Evolutionary conservation across 352 stramenopile genomes (phyloP).

Genomic region (Ophiocytium majus): DNA sequence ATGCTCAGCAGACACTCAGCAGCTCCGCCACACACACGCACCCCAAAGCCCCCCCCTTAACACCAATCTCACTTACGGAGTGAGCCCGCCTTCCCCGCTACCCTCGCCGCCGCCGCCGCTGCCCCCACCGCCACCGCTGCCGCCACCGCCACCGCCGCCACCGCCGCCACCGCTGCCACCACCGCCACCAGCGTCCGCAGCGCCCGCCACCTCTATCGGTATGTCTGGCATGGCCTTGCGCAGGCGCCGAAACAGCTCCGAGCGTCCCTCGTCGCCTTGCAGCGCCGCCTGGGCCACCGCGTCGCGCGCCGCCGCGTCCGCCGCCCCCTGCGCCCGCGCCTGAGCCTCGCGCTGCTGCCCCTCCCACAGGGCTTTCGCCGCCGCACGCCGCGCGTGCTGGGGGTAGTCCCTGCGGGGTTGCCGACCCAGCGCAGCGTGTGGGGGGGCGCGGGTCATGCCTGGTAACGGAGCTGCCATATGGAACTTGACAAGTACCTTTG

Average conservation of each 20-base stretch:
- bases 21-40: no score
- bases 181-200: no score
- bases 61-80: no score
- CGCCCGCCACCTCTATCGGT: constrained; percentile 34
- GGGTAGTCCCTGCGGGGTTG: constrained; percentile 24
- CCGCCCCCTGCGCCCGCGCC: constrained; percentile 19
- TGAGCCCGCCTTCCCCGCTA: no score
- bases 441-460: background rate
- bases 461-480: background rate
- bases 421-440: background rate
- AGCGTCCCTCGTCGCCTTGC: constrained; percentile 24
- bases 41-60: no score
- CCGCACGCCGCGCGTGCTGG: constrained; percentile 30
- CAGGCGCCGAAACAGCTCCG: constrained; percentile 34
- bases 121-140: no score
- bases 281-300: constrained; percentile 16
- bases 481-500: no score
- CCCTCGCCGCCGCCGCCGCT: no score
- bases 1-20: no score
- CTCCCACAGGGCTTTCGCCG: constrained; percentile 39
- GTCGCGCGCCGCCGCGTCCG: constrained; percentile 26
- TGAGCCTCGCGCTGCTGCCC: constrained; percentile 38
- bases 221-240: constrained; percentile 26
- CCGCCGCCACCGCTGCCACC: no score
- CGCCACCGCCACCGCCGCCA: no score